Conservation (phyloP, 345 rosid species). For the Schrenkiella parvula region DNA sequence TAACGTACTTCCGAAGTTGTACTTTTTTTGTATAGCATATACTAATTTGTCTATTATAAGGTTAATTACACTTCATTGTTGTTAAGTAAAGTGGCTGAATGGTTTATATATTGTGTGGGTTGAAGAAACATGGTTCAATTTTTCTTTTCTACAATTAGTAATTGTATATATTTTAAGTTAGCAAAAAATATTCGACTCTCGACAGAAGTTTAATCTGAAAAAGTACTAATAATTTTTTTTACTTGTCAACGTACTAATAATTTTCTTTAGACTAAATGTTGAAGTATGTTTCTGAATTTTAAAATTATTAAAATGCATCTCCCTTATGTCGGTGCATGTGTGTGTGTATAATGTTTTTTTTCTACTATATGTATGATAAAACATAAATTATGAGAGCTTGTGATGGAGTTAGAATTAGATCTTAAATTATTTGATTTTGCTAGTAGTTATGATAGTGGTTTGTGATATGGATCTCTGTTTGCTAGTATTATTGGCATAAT, state of each 20-base stretch:
- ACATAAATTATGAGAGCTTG: constrained; percentile 5
- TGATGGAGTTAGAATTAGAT: not conserved
- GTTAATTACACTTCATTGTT: too few species aligned
- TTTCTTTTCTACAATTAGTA: not conserved
- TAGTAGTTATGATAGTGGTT: constrained; percentile 6
- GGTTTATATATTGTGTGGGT: not conserved
- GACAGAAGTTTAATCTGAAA: not conserved
- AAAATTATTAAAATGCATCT: not conserved
- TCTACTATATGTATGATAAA: not conserved
- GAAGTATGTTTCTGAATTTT: not conserved
- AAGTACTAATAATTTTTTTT: not conserved
- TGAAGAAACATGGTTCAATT: not conserved
- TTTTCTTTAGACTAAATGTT: not conserved
- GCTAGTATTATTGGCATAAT: constrained; percentile 14
- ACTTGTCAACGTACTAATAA: not conserved
- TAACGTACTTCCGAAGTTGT: constrained; percentile 15
- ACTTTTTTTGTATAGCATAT: constrained; percentile 6
- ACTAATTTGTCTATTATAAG: not conserved
- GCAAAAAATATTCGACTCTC: not conserved
- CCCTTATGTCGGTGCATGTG: constrained; percentile 16
- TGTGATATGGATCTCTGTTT: not conserved
- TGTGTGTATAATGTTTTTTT: not conserved
- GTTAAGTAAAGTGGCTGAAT: not conserved
- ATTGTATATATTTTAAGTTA: not conserved
- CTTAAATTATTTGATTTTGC: constrained; percentile 21